Evolutionary conservation across 768 basidiomycete species (phyloP), one percentile per base, ranked within the genome.

Genomic region (Agaricus subrufescens): DNA sequence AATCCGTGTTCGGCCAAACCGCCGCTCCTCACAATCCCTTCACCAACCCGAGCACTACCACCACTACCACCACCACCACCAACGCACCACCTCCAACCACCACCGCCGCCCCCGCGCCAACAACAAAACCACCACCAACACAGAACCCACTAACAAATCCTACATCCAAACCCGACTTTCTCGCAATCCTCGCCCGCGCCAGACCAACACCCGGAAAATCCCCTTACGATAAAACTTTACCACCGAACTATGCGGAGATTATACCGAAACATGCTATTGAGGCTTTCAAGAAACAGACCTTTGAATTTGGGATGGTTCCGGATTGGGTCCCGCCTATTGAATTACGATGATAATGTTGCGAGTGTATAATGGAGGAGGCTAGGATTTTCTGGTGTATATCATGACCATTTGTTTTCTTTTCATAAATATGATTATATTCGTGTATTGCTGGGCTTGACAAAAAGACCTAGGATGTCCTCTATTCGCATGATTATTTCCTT

Each of bases 321-420:
- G 87, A 88, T 56, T 89, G 84, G 83, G 73, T 85, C 54, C 89
- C 89, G 39, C 89, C 87, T 8, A 61, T 80, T 52, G 80, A 83
- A 63, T 63, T 84, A 56, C 72, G 84, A 39, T 56, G 30, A 27
- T 31, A 2, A 34, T 34, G 34, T 8, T 8, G 34, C 34, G 11
- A 34, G 11, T 34, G 7, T 34, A 11, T 34, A 34, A 10, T 19
- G 26, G 15, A 38, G 43, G 12, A 25, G 51, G 40, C 19, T 19
- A 19, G 19, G 19, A 19, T 19, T 19, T 19, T 19, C 19, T 19
- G 19, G 19, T 19, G 19, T 19, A 19, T 19, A 19, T 19, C 19
- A 19, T 19, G 19, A 19, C 19, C 19, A 19, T 19, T 19, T 19
- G 19, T 19, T 19, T 19, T 19, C 19, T 19, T 19, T 19, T 19